Base-by-base conservation (phyloP, 176 grass and related monocot species). In the Oryza longistaminata region DNA sequence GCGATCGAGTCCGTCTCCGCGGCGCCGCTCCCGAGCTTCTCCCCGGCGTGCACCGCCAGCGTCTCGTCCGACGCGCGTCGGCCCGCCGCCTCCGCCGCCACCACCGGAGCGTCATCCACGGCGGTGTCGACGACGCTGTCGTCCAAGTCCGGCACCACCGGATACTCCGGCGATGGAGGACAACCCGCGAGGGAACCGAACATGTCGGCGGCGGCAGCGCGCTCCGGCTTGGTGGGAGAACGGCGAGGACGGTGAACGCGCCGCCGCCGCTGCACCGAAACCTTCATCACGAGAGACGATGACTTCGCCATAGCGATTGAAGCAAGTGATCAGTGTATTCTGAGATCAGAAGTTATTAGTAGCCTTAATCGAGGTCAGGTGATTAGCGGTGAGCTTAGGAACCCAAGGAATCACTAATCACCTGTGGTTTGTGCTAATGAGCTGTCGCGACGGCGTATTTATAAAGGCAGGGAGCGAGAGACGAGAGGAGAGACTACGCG, bases 1-100 rank as follows among this genome's bases (percentile, higher is more conserved):
- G 88, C 88, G 65, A 94, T 93, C 5, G 90, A 83, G 73, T 97
- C 90, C 1, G 90, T 93, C 33, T 11, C 74, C 26, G 60, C 70
- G 1, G 5, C 66, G 2, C 31, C 74, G 8, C 80, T 86, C n/a
- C 79, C 85, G 44, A 66, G 48, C 87, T 93, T 97, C 88, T 97
- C 92, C 26, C 95, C 92, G 26, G 92, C 95, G 73, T 97, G 95
- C 34, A 97, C 92, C 26, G 64, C 87, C 2, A 97, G 79, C 25
- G 90, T 97, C 71, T 91, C 90, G 50, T 97, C 95, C 24, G 92
- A 93, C 34, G 71, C 55, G 2, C 65, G 60, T 16, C 77, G 15
- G 16, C 52, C 79, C 16, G 37, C 14, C 3, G 45, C 34, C 33
- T 3, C 34, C 34, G 34, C 34, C 34, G 34, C 34, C 34, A 0